Percentiles rank a stretch among this genome's conserved stretches.
Conservation (phyloP, 1,139 yeast species). For the Lipomyces yarrowii region DNA sequence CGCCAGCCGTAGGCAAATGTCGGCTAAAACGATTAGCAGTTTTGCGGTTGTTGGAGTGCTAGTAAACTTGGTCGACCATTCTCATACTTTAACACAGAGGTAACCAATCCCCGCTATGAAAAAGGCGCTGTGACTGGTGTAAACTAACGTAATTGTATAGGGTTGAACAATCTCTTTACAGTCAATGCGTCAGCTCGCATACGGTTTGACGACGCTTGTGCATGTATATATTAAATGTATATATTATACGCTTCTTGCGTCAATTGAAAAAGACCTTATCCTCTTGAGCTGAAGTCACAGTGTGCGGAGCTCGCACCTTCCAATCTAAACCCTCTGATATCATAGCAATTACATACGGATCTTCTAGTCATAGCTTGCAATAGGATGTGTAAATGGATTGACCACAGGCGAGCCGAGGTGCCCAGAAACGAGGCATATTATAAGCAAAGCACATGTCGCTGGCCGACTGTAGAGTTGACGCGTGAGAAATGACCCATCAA, state of each 20-base stretch:
- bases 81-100: neutral
- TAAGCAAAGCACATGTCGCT: neutral
- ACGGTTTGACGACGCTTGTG: neutral
- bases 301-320: too few relatives aligned
- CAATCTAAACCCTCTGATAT: slow-evolving; percentile 14
- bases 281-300: neutral
- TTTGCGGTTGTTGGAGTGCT: neutral
- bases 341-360: slow-evolving; percentile 8
- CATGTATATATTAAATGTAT: neutral
- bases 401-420: neutral
- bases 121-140: neutral
- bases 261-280: neutral
- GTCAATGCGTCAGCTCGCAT: neutral
- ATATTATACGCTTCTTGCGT: neutral
- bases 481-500: neutral
- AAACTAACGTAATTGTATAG: neutral
- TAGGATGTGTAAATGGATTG: neutral
- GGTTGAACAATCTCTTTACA: neutral
- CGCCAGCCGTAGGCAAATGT: neutral
- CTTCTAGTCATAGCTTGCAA: neutral
- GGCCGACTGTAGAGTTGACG: neutral
- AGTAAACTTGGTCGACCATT: neutral
- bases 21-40: neutral
- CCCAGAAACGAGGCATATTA: neutral
- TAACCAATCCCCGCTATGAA: neutral